Evolutionary conservation across 2,329 filamentous ascomycete species (phyloP).

Genomic region (Chrysoporthe austroafricana): DNA sequence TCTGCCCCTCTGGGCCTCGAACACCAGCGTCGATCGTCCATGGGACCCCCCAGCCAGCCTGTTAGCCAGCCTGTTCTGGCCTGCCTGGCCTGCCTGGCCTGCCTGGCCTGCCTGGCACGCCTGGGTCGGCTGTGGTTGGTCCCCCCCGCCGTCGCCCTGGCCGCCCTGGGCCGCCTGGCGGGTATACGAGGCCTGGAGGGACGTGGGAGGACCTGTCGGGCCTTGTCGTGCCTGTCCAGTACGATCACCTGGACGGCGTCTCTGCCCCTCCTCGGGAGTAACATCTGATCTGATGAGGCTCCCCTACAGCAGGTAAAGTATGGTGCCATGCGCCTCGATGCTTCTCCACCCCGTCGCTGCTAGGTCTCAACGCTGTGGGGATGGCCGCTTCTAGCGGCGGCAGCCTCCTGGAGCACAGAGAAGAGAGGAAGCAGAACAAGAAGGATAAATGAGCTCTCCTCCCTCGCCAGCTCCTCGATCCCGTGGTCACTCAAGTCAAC

Average conservation of each 20-base stretch:
- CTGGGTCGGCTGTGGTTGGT: no score
- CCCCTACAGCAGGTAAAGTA: neutral
- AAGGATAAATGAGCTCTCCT: neutral
- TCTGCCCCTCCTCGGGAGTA: neutral
- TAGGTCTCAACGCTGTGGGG: neutral
- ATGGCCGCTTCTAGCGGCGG: neutral
- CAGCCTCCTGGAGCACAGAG: neutral
- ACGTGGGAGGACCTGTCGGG: no score
- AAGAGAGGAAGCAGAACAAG: no score
- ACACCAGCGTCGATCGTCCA: no score
- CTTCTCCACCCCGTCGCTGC: neutral
- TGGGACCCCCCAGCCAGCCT: no score
- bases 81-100: no score
- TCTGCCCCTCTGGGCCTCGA: no score
- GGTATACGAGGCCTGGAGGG: neutral
- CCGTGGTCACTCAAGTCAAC: neutral
- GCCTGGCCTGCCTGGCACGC: no score
- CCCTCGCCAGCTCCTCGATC: neutral
- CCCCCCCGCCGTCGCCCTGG: no score
- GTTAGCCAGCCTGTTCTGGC: no score
- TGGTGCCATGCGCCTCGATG: constrained; percentile 2
- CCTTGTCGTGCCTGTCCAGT: no score
- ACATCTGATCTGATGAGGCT: constrained; percentile 7
- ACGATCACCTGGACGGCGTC: neutral
- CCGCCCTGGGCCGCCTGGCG: no score